phyloP scores from a whole-genome alignment of 2,329 filamentous ascomycete species.

The Metarhizium sp. region DNA sequence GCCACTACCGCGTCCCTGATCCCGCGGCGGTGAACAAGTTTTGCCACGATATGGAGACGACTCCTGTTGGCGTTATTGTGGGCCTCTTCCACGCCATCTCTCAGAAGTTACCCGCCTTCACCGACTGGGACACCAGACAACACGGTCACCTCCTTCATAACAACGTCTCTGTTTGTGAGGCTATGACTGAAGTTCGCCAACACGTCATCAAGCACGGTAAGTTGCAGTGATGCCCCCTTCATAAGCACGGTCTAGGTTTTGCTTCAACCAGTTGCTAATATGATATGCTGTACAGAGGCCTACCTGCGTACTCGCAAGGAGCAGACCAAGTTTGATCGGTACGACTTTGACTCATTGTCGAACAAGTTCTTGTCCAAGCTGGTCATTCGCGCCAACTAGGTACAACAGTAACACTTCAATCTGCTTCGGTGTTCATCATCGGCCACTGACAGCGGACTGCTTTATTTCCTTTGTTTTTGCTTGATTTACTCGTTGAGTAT shows the following conservation, averaged over 20 bases:
- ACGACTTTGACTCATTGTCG: conserved; percentile 89
- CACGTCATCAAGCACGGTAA: conserved; percentile 92
- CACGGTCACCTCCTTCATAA: conserved; percentile 87
- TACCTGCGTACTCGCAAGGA: conserved; percentile 76
- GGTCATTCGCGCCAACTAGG: conserved; percentile 82
- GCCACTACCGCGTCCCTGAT: conserved; percentile 88
- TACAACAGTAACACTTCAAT: too few species aligned
- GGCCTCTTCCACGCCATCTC: conserved; percentile 97
- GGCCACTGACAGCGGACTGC: not conserved
- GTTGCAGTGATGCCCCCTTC: conserved; percentile 21
- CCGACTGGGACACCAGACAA: conserved; percentile 87
- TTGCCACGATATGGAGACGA: conserved; percentile 93
- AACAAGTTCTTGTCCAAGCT: conserved; percentile 97
- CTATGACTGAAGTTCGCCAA: conserved; percentile 89
- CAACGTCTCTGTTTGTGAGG: conserved; percentile 85
- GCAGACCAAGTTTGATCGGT: conserved; percentile 69
- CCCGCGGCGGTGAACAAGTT: conserved; percentile 82
- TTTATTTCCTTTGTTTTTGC: conserved; percentile 3
- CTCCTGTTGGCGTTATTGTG: conserved; percentile 90
- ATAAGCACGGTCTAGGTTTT: not conserved
- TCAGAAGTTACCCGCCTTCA: conserved; percentile 85
- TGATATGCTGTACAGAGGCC: conserved; percentile 48
- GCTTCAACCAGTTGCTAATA: conserved; percentile 11
- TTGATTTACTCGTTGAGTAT: conserved; percentile 15
- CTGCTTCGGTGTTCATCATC: not conserved